A percentile compares a stretch with the other conserved stretches of the same genome.
These are phyloP conservation scores for Sextonia rubra DNA, from an alignment of 164 flowering plant genomes.

Conservation along the genomic window DNA sequence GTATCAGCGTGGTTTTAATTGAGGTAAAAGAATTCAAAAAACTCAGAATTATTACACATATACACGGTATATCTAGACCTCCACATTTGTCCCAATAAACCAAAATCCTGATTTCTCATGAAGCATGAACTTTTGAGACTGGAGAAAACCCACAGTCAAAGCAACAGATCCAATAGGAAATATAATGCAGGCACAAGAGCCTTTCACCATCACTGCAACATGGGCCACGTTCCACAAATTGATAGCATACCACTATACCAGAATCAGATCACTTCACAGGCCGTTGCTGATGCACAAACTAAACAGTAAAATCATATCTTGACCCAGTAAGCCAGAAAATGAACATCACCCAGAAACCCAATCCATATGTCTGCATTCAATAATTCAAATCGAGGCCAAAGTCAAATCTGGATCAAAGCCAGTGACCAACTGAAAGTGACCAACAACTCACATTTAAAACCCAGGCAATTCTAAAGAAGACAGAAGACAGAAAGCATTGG, in stretches of 20 bases:
- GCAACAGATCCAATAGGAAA: background rate
- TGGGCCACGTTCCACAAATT: background rate
- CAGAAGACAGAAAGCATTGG: too few relatives aligned
- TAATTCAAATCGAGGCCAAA: background rate
- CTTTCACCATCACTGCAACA: background rate
- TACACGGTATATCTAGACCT: background rate
- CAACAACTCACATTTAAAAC: background rate
- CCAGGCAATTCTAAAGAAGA: too few relatives aligned
- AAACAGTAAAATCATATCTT: background rate
- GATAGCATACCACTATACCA: too few relatives aligned
- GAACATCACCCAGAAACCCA: background rate
- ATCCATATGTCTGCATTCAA: background rate
- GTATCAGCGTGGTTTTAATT: background rate
- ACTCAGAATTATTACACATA: background rate
- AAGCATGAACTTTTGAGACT: background rate
- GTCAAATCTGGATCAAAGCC: background rate
- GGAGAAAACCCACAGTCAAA: background rate
- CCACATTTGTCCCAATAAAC: background rate
- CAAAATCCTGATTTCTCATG: background rate
- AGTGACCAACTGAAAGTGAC: background rate
- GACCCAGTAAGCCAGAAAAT: too few relatives aligned
- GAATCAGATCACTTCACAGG: background rate
- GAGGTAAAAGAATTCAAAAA: background rate
- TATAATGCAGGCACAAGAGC: background rate
- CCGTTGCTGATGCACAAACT: background rate